Percentiles rank a stretch among this genome's conserved stretches.
Conservation (phyloP, 2,329 filamentous ascomycete genomes). For the Grosmannia serpens region DNA sequence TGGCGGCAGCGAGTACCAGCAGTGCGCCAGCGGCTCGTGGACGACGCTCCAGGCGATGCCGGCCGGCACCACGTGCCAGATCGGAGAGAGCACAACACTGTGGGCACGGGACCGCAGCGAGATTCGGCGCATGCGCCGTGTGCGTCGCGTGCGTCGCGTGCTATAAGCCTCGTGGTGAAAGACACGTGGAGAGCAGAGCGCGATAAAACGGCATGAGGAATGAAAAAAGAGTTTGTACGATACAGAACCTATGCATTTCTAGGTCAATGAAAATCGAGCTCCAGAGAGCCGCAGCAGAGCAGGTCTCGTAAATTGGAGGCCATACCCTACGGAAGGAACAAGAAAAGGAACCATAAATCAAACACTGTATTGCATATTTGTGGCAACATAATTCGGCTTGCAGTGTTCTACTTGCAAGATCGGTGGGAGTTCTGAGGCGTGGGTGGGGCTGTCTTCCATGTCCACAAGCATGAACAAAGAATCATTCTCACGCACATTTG, state of each 20-base stretch:
- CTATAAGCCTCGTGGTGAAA: slow-evolving; percentile 3
- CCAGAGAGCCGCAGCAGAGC: neutral
- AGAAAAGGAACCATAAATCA: neutral
- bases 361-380: too few relatives aligned
- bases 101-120: slow-evolving; percentile 7
- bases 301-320: neutral
- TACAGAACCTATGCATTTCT: neutral
- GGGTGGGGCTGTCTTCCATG: too few relatives aligned
- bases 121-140: slow-evolving; percentile 1
- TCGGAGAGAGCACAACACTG: slow-evolving; percentile 20
- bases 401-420: too few relatives aligned
- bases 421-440: too few relatives aligned
- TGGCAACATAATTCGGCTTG: too few relatives aligned
- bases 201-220: neutral
- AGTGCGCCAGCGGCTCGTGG: slow-evolving; percentile 39
- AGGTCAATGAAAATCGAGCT: too few relatives aligned
- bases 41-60: slow-evolving; percentile 28
- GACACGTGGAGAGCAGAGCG: neutral
- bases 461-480: too few relatives aligned
- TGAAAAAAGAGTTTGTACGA: neutral
- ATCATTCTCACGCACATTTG: too few relatives aligned
- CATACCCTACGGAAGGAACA: neutral
- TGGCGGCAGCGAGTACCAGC: slow-evolving; percentile 33
- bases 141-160: neutral
- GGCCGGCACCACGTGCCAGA: slow-evolving; percentile 32